Base-by-base conservation (phyloP, 1,284 basidiomycete genomes). In the Grifola frondosa region DNA sequence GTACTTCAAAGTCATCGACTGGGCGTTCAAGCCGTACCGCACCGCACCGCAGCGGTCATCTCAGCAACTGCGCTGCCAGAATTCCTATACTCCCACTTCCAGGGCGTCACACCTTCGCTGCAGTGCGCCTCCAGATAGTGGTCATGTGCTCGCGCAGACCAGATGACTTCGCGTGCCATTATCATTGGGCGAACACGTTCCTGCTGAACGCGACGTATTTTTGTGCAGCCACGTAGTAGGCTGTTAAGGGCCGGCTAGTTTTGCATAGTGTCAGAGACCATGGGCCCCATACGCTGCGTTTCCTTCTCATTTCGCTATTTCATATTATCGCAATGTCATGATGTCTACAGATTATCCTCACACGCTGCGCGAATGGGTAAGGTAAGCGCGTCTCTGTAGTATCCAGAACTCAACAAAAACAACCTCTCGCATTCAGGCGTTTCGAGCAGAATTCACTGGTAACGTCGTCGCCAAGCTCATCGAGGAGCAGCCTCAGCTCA, bases 141-240 rank as follows among this genome's bases (percentile, higher is more conserved):
- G n/a, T n/a, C n/a, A n/a, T n/a, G n/a, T n/a, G n/a, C n/a, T n/a
- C n/a, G n/a, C n/a, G n/a, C 30, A 85, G 78, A 64, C 74, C 81
- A 12, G 82, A 88, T 57, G 88, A 91, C 64, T 91, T 91, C 63
- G 89, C 89, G 74, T 78, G 84, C 37, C 85, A 84, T 54, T 93
- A 89, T 67, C 85, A 92, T 77, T 93, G 91, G 85, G 90, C 91
- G 6, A 91, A 92, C 52, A 86, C 85, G 1, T 87, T 85, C 62
- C 68, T 91, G 19, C 90, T 89, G 1, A 86, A 83, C 36, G 83
- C 90, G 11, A 86, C 84, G 2, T 73, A 76, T 6, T 66, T 87
- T 38, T 76, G 84, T 37, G 77, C 78, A 34, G 78, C 75, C 23
- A 78, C 80, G 8, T 74, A 83, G 33, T 58, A 68, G 0, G 81